Conservation (phyloP, 2,329 filamentous ascomycete species). For the Corinectria fuckeliana region DNA sequence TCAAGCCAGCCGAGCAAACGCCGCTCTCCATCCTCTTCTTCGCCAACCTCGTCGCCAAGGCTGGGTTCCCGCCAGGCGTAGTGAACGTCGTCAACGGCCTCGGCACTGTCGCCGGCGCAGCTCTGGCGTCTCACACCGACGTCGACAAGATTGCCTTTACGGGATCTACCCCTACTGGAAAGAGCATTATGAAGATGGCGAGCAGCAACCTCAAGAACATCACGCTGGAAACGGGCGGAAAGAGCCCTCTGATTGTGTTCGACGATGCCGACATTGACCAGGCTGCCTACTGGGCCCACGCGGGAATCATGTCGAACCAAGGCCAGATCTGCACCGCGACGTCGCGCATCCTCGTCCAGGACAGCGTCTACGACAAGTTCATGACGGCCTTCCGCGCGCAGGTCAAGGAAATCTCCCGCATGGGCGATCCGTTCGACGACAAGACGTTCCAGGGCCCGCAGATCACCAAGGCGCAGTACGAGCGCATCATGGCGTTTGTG, state of each 20-base stretch:
- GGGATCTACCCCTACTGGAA: slow-evolving; percentile 74
- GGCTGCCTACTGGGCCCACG: slow-evolving; percentile 64
- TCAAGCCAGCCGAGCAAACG: slow-evolving; percentile 73
- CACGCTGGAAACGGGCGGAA: slow-evolving; percentile 71
- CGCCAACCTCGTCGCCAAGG: slow-evolving; percentile 68
- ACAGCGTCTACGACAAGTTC: slow-evolving; percentile 67
- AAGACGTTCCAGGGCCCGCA: slow-evolving; percentile 78
- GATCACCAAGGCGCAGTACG: slow-evolving; percentile 73
- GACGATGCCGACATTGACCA: slow-evolving; percentile 70
- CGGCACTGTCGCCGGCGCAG: slow-evolving; percentile 70
- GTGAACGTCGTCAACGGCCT: slow-evolving; percentile 77
- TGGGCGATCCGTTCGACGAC: slow-evolving; percentile 75
- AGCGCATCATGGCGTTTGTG: slow-evolving; percentile 73
- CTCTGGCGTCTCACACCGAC: slow-evolving; percentile 70
- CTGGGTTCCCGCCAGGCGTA: slow-evolving; percentile 79
- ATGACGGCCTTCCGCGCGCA: slow-evolving; percentile 65
- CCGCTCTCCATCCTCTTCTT: slow-evolving; percentile 67
- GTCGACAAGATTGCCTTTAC: slow-evolving; percentile 83
- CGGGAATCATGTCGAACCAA: slow-evolving; percentile 63
- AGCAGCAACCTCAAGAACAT: slow-evolving; percentile 70
- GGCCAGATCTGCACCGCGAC: slow-evolving; percentile 73
- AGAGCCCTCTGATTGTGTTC: slow-evolving; percentile 69
- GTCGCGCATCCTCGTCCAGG: slow-evolving; percentile 72
- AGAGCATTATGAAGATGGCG: slow-evolving; percentile 77
- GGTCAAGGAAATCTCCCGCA: slow-evolving; percentile 63